Conservation (phyloP, 805 yeast genomes). For the Lipomyces orientalis region DNA sequence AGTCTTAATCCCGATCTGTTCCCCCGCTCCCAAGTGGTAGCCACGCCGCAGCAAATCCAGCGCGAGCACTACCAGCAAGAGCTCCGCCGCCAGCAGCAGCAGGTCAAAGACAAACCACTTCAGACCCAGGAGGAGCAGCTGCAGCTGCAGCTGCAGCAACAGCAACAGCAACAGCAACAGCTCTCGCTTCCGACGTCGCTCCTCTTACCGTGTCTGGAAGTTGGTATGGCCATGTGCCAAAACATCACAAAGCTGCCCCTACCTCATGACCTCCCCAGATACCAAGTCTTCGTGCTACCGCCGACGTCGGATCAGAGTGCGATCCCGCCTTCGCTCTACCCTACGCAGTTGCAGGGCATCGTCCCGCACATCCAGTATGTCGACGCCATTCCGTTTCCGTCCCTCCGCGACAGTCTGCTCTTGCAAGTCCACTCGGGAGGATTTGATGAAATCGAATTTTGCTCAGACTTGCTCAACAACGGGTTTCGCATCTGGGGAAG, state of each 20-base stretch:
- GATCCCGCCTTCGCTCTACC: constrained; percentile 24
- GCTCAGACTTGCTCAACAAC: constrained; percentile 26
- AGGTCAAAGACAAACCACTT: not conserved
- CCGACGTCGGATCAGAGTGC: not conserved
- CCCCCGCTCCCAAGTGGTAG: constrained; percentile 1
- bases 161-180: not conserved
- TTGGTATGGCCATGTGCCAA: constrained; percentile 29
- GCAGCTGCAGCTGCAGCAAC: too few species aligned
- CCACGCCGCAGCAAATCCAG: constrained; percentile 26
- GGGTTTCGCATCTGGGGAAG: constrained; percentile 33
- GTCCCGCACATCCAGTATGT: constrained; percentile 32
- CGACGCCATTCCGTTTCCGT: constrained; percentile 30
- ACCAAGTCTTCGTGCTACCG: constrained; percentile 21
- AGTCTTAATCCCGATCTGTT: not conserved
- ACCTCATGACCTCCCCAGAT: constrained; percentile 20
- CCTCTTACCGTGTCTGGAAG: constrained; percentile 16
- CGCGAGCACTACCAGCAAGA: constrained; percentile 17
- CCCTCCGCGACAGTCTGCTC: constrained; percentile 26
- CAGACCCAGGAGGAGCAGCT: not conserved
- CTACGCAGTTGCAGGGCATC: constrained; percentile 25
- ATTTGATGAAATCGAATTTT: constrained; percentile 29
- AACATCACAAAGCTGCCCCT: constrained; percentile 22
- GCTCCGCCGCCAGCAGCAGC: not conserved
- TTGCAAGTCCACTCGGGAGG: constrained; percentile 19
- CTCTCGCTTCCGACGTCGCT: constrained; percentile 11